Percentiles rank a stretch among this genome's conserved stretches.
These are phyloP conservation scores for Penicillium psychrofluorescens DNA, from an alignment of 495 filamentous ascomycete species.

Conservation along the genomic window DNA sequence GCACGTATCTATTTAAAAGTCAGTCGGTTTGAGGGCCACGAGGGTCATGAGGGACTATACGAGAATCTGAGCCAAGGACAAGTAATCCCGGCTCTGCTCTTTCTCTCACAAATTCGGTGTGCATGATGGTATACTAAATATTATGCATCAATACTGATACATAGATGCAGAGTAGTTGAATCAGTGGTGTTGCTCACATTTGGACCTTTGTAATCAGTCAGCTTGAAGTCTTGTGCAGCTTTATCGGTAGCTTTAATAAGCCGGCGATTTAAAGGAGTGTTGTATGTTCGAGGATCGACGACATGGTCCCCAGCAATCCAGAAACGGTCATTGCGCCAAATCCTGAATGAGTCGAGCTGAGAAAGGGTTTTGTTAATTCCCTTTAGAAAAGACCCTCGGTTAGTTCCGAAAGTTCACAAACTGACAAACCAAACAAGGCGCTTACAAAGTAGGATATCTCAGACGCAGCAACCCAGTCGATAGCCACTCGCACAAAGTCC, in stretches of 20 bases:
- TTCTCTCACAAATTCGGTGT: constrained; percentile 36
- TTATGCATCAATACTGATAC: neutral
- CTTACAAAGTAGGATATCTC: constrained; percentile 28
- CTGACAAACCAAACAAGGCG: neutral
- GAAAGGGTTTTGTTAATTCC: constrained; percentile 25
- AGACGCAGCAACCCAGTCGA: constrained; percentile 33
- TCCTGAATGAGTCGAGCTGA: constrained; percentile 21
- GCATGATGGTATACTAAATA: constrained; percentile 31
- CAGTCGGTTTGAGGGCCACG: neutral
- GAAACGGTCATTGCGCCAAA: constrained; percentile 37
- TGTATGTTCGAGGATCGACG: constrained; percentile 28
- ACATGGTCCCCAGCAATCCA: constrained; percentile 38
- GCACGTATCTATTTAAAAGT: constrained; percentile 19
- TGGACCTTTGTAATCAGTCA: constrained; percentile 37
- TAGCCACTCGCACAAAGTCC: constrained; percentile 23
- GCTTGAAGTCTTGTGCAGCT: constrained; percentile 25
- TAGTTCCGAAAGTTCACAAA: neutral
- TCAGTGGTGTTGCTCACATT: constrained; percentile 14
- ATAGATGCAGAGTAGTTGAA: neutral
- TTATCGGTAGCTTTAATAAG: constrained; percentile 23
- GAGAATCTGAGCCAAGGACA: constrained; percentile 34
- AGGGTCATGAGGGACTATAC: neutral
- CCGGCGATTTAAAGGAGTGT: constrained; percentile 19
- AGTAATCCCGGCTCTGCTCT: constrained; percentile 35
- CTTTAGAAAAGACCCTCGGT: neutral